phyloP scores from a whole-genome alignment of 2,329 filamentous ascomycete species.

The Fusarium transvaalense region DNA sequence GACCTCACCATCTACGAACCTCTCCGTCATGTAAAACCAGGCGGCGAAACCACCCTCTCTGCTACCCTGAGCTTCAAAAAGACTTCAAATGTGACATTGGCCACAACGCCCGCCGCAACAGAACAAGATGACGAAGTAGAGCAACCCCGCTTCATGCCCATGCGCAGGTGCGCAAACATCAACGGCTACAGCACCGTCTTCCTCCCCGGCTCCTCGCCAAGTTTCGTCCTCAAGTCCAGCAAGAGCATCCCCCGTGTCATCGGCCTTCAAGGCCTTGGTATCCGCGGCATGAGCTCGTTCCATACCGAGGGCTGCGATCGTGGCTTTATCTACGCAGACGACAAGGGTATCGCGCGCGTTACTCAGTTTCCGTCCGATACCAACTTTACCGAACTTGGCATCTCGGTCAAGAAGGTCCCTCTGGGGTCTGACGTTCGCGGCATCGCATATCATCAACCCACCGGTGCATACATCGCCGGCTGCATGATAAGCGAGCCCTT shows the following conservation, averaged over 20 bases:
- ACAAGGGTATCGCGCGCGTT: slow-evolving; percentile 77
- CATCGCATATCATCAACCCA: slow-evolving; percentile 81
- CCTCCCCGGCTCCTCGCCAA: slow-evolving; percentile 81
- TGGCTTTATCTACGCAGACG: slow-evolving; percentile 87
- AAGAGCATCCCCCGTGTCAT: slow-evolving; percentile 81
- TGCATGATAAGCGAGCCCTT: slow-evolving; percentile 78
- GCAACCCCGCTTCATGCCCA: slow-evolving; percentile 62
- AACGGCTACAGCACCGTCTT: slow-evolving; percentile 85
- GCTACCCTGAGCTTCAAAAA: slow-evolving; percentile 81
- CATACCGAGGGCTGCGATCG: slow-evolving; percentile 81
- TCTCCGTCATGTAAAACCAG: slow-evolving; percentile 64
- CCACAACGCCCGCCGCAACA: slow-evolving; percentile 65
- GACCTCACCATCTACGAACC: slow-evolving; percentile 92
- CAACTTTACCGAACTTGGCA: slow-evolving; percentile 79
- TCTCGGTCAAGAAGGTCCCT: slow-evolving; percentile 78
- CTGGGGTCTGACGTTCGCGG: slow-evolving; percentile 78
- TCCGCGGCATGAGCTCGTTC: slow-evolving; percentile 80
- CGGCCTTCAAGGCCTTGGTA: slow-evolving; percentile 75
- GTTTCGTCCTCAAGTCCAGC: slow-evolving; percentile 85
- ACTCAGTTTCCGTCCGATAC: slow-evolving; percentile 76
- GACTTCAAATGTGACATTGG: slow-evolving; percentile 74
- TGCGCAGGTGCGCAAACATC: slow-evolving; percentile 73
- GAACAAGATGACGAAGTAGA: slow-evolving; percentile 65
- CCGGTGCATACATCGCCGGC: slow-evolving; percentile 80
- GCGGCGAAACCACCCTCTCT: slow-evolving; percentile 58